These are phyloP conservation scores for Raddia distichophylla DNA, from an alignment of 176 grass and related monocot species.

Conservation along the genomic window DNA sequence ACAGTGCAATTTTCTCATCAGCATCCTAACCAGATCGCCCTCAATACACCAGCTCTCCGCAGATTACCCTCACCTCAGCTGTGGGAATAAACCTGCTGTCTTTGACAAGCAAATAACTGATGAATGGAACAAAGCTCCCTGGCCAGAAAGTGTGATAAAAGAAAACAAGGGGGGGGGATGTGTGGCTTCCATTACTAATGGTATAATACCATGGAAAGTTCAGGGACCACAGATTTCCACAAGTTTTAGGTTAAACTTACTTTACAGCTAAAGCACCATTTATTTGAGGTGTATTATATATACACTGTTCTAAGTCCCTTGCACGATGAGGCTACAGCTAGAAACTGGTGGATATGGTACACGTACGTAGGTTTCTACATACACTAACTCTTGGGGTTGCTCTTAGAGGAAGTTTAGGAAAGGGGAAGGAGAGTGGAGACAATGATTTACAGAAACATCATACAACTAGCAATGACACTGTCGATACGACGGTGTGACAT, in stretches of 20 bases:
- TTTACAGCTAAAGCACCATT: conserved; percentile 1
- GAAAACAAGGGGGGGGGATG: neutral
- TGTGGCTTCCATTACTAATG: neutral
- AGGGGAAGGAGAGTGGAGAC: neutral
- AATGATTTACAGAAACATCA: conserved; percentile 12
- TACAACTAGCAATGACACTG: neutral
- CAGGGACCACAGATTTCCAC: neutral
- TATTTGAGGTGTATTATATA: conserved; percentile 45
- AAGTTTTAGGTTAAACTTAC: conserved; percentile 19
- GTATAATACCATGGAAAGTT: neutral
- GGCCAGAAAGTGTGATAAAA: neutral
- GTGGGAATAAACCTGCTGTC: neutral
- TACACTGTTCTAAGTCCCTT: conserved; percentile 49
- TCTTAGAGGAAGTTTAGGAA: neutral
- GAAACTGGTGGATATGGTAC: conserved; percentile 33
- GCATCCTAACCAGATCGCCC: neutral
- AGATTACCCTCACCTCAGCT: neutral
- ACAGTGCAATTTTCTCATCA: neutral
- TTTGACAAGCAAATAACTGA: neutral
- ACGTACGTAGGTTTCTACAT: conserved; percentile 9
- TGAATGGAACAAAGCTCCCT: neutral
- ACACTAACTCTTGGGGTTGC: conserved; percentile 21
- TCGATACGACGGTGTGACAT: neutral
- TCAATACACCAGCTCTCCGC: too few species aligned
- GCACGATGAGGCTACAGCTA: conserved; percentile 8